Base-by-base conservation (phyloP, 179 eudicot genomes). In the Spinacia oleracea region DNA sequence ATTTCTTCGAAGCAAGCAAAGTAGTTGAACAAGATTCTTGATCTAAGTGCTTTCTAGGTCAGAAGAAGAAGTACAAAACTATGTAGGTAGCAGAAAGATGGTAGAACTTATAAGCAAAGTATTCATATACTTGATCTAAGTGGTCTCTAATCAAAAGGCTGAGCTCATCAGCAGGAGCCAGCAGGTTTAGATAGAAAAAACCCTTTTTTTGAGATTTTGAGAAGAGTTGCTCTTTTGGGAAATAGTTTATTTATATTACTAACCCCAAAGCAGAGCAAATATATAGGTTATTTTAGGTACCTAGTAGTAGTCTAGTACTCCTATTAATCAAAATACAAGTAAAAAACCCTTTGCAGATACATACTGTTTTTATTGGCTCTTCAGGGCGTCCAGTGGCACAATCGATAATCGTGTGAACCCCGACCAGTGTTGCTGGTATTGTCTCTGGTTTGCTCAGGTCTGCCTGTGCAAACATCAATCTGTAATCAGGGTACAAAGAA, bases 341-440 rank as follows among this genome's bases (percentile, higher is more conserved):
- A n/a, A 31, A 3, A 35, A 40, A 51, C 23, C 23, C 9, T 3
- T 56, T 43, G 43, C 53, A 55, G 20, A n/a, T 29, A 72, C 89
- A 80, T 85, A 94, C 99, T 83, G 91, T 96, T 90, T 88, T 96
- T 62, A 96, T 96, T 72, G 99, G 99, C 77, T 96, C 99, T 84
- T 96, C 99, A 9, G 99, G 99, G 43, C 99, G 97, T 77, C 99
- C 99, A 42, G 98, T 96, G 75, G 99, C 99, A 73, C 99, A 96
- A 75, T 96, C 98, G 74, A 96, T 92, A 69, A 96, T 84, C 1
- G 99, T 96, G 77, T 96, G 99, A 63, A 96, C 70, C 55, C 99
- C 99, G 65, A 96, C 93, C 83, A 96, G 81, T 64, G 99, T 96
- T 23, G 99, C 98, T 20, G 99, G 98, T 77, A 96, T 91, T 3